These are phyloP conservation scores for Mycena kentingensis DNA, from an alignment of 768 basidiomycete genomes.

Conservation along the genomic window DNA sequence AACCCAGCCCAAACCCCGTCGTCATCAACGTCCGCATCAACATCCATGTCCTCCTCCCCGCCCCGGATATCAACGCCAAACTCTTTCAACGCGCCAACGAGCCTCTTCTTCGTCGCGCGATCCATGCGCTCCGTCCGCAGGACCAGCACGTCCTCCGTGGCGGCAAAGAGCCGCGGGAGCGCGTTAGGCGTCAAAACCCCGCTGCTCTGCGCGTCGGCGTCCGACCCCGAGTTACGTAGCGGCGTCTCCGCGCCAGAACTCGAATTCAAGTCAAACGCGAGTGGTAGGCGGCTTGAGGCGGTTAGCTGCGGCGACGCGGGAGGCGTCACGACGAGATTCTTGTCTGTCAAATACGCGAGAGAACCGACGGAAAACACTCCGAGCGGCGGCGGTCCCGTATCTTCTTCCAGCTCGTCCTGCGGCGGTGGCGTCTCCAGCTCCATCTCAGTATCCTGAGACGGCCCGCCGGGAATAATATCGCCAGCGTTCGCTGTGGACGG, in stretches of 20 bases:
- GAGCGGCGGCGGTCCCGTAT: slow-evolving; percentile 16
- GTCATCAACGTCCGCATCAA: neutral
- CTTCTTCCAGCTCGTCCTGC: neutral
- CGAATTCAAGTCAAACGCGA: slow-evolving; percentile 3
- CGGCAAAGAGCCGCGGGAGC: slow-evolving; percentile 14
- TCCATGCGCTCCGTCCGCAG: slow-evolving; percentile 19
- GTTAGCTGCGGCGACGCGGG: slow-evolving; percentile 14
- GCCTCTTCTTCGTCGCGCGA: slow-evolving; percentile 12
- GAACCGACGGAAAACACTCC: slow-evolving; percentile 12
- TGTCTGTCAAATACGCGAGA: slow-evolving; percentile 20
- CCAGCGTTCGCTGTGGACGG: slow-evolving; percentile 10
- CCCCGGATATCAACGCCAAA: slow-evolving; percentile 12
- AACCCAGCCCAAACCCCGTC: slow-evolving; percentile 10
- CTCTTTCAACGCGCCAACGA: slow-evolving; percentile 14
- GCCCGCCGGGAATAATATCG: slow-evolving; percentile 13
- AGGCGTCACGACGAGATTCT: slow-evolving; percentile 17
- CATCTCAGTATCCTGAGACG: neutral
- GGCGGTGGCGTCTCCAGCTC: slow-evolving; percentile 9
- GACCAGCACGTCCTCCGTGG: slow-evolving; percentile 22
- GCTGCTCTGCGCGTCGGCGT: slow-evolving; percentile 11
- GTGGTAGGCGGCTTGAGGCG: neutral
- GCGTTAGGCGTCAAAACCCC: neutral
- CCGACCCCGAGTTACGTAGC: neutral
- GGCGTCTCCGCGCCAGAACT: neutral
- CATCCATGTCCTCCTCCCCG: slow-evolving; percentile 1